Percentiles rank a stretch among this genome's conserved stretches.
These are phyloP conservation scores for Jatropha multifida DNA, from an alignment of 441 rosid genomes.

Conservation along the genomic window DNA sequence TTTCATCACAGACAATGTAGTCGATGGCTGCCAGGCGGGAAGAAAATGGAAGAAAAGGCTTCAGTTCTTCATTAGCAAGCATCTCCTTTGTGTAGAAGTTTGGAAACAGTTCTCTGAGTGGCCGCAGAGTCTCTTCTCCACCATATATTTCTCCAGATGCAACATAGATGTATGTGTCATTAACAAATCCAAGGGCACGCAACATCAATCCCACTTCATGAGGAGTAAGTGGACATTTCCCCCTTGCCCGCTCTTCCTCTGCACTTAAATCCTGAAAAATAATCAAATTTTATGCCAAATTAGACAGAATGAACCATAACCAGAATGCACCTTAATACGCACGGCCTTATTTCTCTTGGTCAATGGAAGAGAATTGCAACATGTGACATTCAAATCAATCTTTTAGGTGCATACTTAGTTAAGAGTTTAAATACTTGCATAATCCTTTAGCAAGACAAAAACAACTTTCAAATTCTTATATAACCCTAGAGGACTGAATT, in stretches of 20 bases:
- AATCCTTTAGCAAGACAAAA: background rate
- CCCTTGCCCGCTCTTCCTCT: slow-evolving; percentile 85
- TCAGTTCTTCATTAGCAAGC: slow-evolving; percentile 79
- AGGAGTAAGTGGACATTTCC: slow-evolving; percentile 97
- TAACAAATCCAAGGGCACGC: slow-evolving; percentile 89
- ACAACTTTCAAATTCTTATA: background rate
- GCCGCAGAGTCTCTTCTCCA: slow-evolving; percentile 83
- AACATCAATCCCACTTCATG: slow-evolving; percentile 95
- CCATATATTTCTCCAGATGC: slow-evolving; percentile 99
- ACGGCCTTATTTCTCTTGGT: background rate
- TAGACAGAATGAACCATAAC: slow-evolving; percentile 4
- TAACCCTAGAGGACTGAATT: background rate
- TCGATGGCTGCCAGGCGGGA: slow-evolving; percentile 95
- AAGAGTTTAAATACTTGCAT: background rate
- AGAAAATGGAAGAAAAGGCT: slow-evolving; percentile 74
- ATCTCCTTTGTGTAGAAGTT: slow-evolving; percentile 93
- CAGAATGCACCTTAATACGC: slow-evolving; percentile 7
- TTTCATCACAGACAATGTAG: slow-evolving; percentile 88
- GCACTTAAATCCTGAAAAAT: slow-evolving; percentile 74
- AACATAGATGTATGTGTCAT: slow-evolving; percentile 80
- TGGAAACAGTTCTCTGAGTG: slow-evolving; percentile 86
- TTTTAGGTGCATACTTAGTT: background rate
- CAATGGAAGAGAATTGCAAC: slow-evolving; percentile 1
- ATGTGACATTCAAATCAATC: background rate
- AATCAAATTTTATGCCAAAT: slow-evolving; percentile 8